phyloP scores from a whole-genome alignment of 345 rosid species.

The Alliaria petiolata region DNA sequence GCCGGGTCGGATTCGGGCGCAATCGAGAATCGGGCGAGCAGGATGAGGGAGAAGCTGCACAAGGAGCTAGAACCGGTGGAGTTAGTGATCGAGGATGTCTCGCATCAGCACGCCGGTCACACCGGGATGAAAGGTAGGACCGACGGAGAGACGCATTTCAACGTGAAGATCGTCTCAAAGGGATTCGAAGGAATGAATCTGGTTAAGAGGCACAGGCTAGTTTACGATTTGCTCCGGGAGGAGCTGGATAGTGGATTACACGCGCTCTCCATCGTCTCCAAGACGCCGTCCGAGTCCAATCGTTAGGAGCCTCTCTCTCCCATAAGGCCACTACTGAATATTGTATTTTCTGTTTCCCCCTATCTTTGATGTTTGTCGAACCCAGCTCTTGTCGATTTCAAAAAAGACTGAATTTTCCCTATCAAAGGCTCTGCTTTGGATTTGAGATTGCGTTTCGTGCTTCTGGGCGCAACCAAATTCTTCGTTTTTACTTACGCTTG shows the following conservation, averaged over 20 bases:
- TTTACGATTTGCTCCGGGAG: slow-evolving; percentile 68
- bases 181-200: slow-evolving; percentile 90
- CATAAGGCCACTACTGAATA: not conserved
- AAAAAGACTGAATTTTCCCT: not conserved
- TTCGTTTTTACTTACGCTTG: not conserved
- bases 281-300: slow-evolving; percentile 65
- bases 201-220: slow-evolving; percentile 82
- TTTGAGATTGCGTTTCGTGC: not conserved
- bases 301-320: not conserved
- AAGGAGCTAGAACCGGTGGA: slow-evolving; percentile 65
- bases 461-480: not conserved
- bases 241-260: slow-evolving; percentile 86
- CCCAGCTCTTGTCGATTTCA: not conserved
- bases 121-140: slow-evolving; percentile 67
- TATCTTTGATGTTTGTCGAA: not conserved
- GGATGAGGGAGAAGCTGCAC: slow-evolving; percentile 69
- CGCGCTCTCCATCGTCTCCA: slow-evolving; percentile 80
- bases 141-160: slow-evolving; percentile 87
- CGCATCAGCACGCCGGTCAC: slow-evolving; percentile 95
- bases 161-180: slow-evolving; percentile 65
- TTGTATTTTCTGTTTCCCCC: not conserved
- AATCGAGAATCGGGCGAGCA: slow-evolving; percentile 62
- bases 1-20: slow-evolving; percentile 18
- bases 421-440: not conserved
- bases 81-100: slow-evolving; percentile 72